Conservation (phyloP, 441 rosid species). For the Populus tomentosa region DNA sequence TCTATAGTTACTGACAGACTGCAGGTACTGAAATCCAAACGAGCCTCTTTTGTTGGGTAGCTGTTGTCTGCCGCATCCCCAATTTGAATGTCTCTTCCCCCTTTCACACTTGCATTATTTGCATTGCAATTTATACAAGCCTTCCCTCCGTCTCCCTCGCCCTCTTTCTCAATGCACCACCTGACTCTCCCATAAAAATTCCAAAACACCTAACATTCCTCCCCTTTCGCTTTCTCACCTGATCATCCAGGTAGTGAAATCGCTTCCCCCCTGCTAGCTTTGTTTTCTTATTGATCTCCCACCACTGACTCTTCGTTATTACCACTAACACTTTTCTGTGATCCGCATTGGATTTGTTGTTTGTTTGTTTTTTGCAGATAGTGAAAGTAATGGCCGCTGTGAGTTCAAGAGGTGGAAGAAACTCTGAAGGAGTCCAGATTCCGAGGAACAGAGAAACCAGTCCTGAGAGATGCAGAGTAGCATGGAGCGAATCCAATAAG, state of each 20-base stretch:
- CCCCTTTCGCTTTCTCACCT: too few species aligned
- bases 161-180: not conserved
- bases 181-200: not conserved
- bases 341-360: not conserved
- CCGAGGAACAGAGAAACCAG: slow-evolving; percentile 48
- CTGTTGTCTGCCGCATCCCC: slow-evolving; percentile 72
- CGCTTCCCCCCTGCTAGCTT: too few species aligned
- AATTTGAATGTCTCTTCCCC: slow-evolving; percentile 31
- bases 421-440: slow-evolving; percentile 33
- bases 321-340: not conserved
- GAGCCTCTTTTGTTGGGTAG: slow-evolving; percentile 48
- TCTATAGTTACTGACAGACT: not conserved
- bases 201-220: too few species aligned
- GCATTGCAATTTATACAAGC: not conserved
- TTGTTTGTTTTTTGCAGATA: slow-evolving; percentile 3
- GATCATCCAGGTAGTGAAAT: too few species aligned
- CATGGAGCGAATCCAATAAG: slow-evolving; percentile 33
- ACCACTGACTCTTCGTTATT: not conserved
- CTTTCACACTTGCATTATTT: not conserved
- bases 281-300: not conserved
- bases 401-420: slow-evolving; percentile 33
- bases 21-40: not conserved
- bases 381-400: slow-evolving; percentile 19
- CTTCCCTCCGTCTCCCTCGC: not conserved
- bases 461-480: slow-evolving; percentile 54